Conservation (phyloP, 148 eudicot genomes). For the Rhododendron kiyosumense region DNA sequence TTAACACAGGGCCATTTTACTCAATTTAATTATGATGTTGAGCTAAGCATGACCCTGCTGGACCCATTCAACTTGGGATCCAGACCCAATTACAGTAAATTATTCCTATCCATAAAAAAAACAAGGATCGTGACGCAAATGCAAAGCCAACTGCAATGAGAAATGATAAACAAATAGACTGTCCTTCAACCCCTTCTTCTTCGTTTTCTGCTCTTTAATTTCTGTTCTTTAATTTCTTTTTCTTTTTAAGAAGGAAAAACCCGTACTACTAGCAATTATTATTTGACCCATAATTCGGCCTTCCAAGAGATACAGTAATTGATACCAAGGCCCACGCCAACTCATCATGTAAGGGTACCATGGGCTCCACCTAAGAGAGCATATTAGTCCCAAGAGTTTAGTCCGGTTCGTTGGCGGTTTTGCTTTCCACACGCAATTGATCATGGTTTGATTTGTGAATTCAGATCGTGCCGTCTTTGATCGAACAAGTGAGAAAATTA, state of each 20-base stretch:
- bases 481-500: too few species aligned
- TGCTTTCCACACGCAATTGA: neutral
- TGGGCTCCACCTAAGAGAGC: neutral
- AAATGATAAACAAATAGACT: neutral
- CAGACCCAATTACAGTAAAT: neutral
- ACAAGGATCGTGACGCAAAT: neutral
- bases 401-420: too few species aligned
- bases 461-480: too few species aligned
- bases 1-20: neutral
- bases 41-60: neutral
- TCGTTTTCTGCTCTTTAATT: neutral
- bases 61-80: neutral
- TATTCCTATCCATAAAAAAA: neutral
- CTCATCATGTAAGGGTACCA: neutral
- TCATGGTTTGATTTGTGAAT: too few species aligned
- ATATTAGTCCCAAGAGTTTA: neutral
- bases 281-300: neutral
- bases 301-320: neutral
- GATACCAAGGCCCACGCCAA: neutral
- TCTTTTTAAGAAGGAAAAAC: neutral
- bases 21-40: neutral
- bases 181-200: neutral
- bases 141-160: neutral
- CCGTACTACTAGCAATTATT: neutral
- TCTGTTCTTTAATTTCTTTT: too few species aligned